Evolutionary conservation across 2,329 filamentous ascomycete species (phyloP).

Genomic region (Phaeosphaeriaceae sp.): DNA sequence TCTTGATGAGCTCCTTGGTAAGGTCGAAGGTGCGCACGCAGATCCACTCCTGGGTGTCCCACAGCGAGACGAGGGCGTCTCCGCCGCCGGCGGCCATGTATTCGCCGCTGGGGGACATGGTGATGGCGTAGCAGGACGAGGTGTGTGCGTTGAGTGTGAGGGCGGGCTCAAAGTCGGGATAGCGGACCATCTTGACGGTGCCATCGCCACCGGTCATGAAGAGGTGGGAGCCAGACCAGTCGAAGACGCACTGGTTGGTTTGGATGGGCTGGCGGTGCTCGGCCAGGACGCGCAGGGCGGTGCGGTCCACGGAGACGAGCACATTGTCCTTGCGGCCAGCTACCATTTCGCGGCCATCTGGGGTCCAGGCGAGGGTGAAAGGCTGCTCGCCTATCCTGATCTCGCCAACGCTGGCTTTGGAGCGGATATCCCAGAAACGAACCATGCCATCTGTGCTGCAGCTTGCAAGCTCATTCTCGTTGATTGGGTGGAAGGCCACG

Average conservation of each 20-base stretch:
- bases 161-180: slow-evolving; percentile 53
- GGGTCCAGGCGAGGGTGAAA: slow-evolving; percentile 75
- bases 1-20: slow-evolving; percentile 73
- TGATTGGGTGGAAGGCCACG: slow-evolving; percentile 77
- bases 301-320: slow-evolving; percentile 68
- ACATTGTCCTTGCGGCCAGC: slow-evolving; percentile 74
- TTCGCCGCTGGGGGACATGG: slow-evolving; percentile 72
- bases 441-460: slow-evolving; percentile 75
- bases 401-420: slow-evolving; percentile 72
- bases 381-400: slow-evolving; percentile 67
- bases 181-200: slow-evolving; percentile 68
- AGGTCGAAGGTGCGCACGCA: slow-evolving; percentile 73
- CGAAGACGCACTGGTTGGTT: slow-evolving; percentile 77
- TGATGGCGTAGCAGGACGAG: slow-evolving; percentile 71
- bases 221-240: slow-evolving; percentile 73
- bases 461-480: slow-evolving; percentile 78
- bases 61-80: slow-evolving; percentile 76
- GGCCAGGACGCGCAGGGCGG: slow-evolving; percentile 61
- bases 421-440: slow-evolving; percentile 81
- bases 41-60: slow-evolving; percentile 80
- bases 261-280: slow-evolving; percentile 67
- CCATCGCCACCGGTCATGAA: slow-evolving; percentile 76
- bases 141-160: slow-evolving; percentile 74
- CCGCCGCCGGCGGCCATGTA: slow-evolving; percentile 77
- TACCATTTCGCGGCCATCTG: slow-evolving; percentile 71